Percentiles rank a stretch among this genome's conserved stretches.
Evolutionary conservation across 768 basidiomycete genomes (phyloP).

Genomic region (Leccinum pellstonianum): DNA sequence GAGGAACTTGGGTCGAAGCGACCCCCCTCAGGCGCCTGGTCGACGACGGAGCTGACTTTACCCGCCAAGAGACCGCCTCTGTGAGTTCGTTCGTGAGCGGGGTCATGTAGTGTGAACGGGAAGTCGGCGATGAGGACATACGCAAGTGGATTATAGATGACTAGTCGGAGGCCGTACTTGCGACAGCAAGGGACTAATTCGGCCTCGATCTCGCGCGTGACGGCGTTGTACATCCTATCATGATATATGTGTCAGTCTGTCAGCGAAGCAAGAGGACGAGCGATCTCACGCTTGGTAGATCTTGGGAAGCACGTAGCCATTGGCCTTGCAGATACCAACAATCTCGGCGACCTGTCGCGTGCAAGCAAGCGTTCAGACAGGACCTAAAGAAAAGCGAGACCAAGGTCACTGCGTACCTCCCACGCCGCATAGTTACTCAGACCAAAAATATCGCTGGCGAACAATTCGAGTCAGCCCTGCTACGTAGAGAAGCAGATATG

Average conservation of each 20-base stretch:
- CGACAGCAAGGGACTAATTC: slow-evolving; percentile 57
- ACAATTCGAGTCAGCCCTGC: neutral
- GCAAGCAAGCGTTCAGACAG: neutral
- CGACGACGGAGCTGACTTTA: slow-evolving; percentile 40
- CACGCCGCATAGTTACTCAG: slow-evolving; percentile 59
- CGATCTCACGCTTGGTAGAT: slow-evolving; percentile 49
- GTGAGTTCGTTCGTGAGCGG: neutral
- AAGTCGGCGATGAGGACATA: slow-evolving; percentile 18
- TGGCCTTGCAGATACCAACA: slow-evolving; percentile 52
- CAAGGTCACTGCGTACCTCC: slow-evolving; percentile 40
- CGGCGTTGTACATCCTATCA: slow-evolving; percentile 45
- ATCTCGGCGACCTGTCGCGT: slow-evolving; percentile 52
- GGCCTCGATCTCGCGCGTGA: slow-evolving; percentile 46
- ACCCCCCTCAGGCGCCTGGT: slow-evolving; percentile 34
- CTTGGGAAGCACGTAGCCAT: slow-evolving; percentile 53
- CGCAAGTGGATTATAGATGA: slow-evolving; percentile 57
- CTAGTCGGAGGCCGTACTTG: slow-evolving; percentile 56
- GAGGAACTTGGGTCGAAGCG: slow-evolving; percentile 40
- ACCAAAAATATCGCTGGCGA: slow-evolving; percentile 52
- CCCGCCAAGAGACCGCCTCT: slow-evolving; percentile 38
- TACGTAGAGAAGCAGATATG: neutral
- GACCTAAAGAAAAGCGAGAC: neutral
- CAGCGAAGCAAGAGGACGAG: neutral
- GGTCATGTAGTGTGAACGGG: neutral
- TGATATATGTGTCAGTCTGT: neutral